Conservation (phyloP, 768 basidiomycete species). For the Kwoniella europaea region DNA sequence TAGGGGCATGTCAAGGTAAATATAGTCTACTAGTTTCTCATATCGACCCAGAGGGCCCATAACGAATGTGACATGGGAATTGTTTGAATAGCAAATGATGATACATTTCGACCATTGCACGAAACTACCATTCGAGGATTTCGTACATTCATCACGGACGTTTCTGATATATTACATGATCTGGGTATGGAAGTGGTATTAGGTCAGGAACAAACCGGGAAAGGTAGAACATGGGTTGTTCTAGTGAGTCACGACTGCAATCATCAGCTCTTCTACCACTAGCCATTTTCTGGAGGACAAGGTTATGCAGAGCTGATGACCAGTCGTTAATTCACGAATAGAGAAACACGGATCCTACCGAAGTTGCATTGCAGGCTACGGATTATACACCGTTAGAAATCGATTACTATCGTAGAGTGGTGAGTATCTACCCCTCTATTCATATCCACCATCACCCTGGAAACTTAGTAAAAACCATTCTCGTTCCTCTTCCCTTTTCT, state of each 20-base stretch:
- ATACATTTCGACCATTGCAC: conserved; percentile 30
- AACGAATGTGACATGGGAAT: too few relatives aligned
- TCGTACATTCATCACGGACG: conserved; percentile 33
- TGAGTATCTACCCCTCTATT: conserved; percentile 25
- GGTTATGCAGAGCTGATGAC: background rate
- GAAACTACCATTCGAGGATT: conserved; percentile 24
- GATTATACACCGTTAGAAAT: conserved; percentile 51
- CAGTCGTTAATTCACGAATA: conserved; percentile 14
- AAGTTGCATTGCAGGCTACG: conserved; percentile 35
- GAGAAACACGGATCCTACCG: conserved; percentile 47
- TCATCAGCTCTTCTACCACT: background rate
- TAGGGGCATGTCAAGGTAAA: conserved; percentile 40
- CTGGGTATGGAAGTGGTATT: conserved; percentile 41
- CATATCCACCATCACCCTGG: background rate
- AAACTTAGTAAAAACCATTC: too few relatives aligned
- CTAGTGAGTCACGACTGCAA: conserved; percentile 38
- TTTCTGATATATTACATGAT: conserved; percentile 38
- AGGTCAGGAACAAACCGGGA: conserved; percentile 38
- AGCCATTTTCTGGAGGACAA: background rate
- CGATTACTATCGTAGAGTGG: conserved; percentile 46
- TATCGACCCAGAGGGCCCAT: too few relatives aligned
- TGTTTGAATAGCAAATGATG: conserved; percentile 23
- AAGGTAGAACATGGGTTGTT: conserved; percentile 33
- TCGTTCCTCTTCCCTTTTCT: too few relatives aligned
- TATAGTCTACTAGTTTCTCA: too few relatives aligned